Conservation (phyloP, 179 eudicot species). For the Actinidia arguta region DNA sequence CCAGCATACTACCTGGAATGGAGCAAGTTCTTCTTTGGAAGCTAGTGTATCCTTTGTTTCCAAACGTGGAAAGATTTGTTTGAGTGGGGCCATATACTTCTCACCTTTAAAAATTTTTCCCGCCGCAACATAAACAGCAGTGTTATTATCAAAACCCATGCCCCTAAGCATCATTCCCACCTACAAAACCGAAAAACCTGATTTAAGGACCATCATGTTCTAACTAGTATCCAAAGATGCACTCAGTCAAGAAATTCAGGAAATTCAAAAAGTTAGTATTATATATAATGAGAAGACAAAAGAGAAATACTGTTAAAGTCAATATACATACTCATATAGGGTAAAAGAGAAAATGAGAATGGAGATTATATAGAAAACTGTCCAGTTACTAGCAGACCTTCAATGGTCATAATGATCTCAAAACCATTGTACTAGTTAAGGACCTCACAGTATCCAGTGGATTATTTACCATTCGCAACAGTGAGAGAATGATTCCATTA, state of each 20-base stretch:
- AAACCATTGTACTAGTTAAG: no score
- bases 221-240: not conserved
- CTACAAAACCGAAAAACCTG: slow-evolving; percentile 36
- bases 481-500: not conserved
- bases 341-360: not conserved
- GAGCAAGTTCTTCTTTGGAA: slow-evolving; percentile 88
- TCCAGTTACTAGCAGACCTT: not conserved
- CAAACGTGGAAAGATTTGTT: slow-evolving; percentile 79
- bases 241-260: not conserved
- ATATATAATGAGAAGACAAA: not conserved
- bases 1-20: slow-evolving; percentile 63
- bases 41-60: slow-evolving; percentile 89
- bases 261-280: not conserved
- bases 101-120: slow-evolving; percentile 92
- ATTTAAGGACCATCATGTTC: slow-evolving; percentile 1
- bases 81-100: slow-evolving; percentile 90
- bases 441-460: not conserved
- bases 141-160: slow-evolving; percentile 95
- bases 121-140: slow-evolving; percentile 88
- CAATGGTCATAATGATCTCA: not conserved
- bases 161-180: slow-evolving; percentile 99
- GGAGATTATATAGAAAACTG: not conserved
- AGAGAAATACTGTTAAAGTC: not conserved
- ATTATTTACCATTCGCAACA: not conserved
- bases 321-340: not conserved